Evolutionary conservation across 805 yeast species (phyloP).

Genomic region (Metschnikowia kunwiensis): DNA sequence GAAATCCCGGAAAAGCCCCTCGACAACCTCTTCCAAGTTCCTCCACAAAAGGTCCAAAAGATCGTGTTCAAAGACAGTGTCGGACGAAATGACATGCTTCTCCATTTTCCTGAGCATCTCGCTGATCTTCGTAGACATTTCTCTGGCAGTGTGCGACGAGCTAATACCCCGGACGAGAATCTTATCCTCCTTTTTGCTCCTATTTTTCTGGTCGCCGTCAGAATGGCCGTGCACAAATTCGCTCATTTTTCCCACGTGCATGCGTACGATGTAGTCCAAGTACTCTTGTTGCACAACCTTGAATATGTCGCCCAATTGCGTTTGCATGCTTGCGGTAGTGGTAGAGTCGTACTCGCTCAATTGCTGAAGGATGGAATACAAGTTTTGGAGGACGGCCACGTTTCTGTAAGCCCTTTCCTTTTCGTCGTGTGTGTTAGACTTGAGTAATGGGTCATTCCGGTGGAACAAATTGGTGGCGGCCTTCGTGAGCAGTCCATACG

Average conservation of each 20-base stretch:
- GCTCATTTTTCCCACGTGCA: slow-evolving; percentile 64
- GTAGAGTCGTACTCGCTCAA: slow-evolving; percentile 25
- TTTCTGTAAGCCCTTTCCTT: slow-evolving; percentile 41
- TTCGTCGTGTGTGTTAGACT: slow-evolving; percentile 42
- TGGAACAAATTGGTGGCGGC: slow-evolving; percentile 34
- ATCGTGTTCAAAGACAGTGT: slow-evolving; percentile 47
- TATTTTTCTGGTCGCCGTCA: slow-evolving; percentile 46
- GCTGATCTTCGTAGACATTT: slow-evolving; percentile 51
- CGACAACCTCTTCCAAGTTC: slow-evolving; percentile 62
- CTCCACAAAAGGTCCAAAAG: slow-evolving; percentile 65
- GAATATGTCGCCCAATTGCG: slow-evolving; percentile 27
- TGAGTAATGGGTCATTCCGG: slow-evolving; percentile 43
- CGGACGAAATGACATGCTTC: slow-evolving; percentile 46
- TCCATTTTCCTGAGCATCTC: slow-evolving; percentile 56
- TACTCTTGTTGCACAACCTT: slow-evolving; percentile 28
- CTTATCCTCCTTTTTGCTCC: slow-evolving; percentile 62
- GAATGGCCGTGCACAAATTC: slow-evolving; percentile 66
- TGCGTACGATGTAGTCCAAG: slow-evolving; percentile 32
- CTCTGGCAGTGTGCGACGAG: slow-evolving; percentile 54
- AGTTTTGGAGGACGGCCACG: slow-evolving; percentile 39
- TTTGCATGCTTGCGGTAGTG: slow-evolving; percentile 24
- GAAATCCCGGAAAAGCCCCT: slow-evolving; percentile 52
- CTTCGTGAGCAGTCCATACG: slow-evolving; percentile 33
- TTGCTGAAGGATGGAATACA: slow-evolving; percentile 35
- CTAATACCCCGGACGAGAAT: slow-evolving; percentile 57